Base-by-base conservation (phyloP, 1,139 yeast genomes). In the Diutina mesorugosa region DNA sequence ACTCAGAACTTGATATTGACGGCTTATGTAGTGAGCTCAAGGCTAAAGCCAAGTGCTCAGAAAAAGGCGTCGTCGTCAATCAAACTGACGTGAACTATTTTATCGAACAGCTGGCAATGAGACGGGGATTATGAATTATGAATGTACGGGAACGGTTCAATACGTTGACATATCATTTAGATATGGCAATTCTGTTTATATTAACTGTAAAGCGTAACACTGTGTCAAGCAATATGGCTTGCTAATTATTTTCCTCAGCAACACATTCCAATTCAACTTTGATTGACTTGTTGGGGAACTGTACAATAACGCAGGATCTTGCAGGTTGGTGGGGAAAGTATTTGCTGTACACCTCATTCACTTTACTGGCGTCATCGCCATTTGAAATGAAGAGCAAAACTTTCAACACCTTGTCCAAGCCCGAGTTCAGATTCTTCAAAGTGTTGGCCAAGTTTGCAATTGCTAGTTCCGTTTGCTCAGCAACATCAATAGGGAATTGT, bases 11-110 rank as follows among this genome's bases (percentile, higher is more conserved):
- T 58, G 98, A 93, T 69, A 90, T 93, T 61, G 97, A 91, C 67
- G 95, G 96, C 1, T 79, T 93, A 66, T 93, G 99, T 77, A 69
- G 73, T 48, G 99, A 93, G 70, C 78, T 93, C 67, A 86, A 91
- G 71, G 72, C 84, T 51, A 93, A 91, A 78, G 98, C 98, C n/a
- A 90, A 90, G 70, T 93, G 99, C 73, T 85, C 96, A 5, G 97
- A 91, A 66, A 75, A 77, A 58, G 98, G 98, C 14, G 97, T 87
- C 41, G 95, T 93, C 47, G 81, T 93, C 45, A 84, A 87, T 60
- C 85, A 87, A 57, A 72, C 78, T 45, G 97, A 90, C 66, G 93
- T 93, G 46, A 87, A 87, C 62, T 72, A 73, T 52, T 81, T 86
- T 51, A 72, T 88, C 59, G 78, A 76, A 14, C 47, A 52, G n/a